Evolutionary conservation across 2,329 filamentous ascomycete genomes (phyloP).

Genomic region (Aspergillus fructus): DNA sequence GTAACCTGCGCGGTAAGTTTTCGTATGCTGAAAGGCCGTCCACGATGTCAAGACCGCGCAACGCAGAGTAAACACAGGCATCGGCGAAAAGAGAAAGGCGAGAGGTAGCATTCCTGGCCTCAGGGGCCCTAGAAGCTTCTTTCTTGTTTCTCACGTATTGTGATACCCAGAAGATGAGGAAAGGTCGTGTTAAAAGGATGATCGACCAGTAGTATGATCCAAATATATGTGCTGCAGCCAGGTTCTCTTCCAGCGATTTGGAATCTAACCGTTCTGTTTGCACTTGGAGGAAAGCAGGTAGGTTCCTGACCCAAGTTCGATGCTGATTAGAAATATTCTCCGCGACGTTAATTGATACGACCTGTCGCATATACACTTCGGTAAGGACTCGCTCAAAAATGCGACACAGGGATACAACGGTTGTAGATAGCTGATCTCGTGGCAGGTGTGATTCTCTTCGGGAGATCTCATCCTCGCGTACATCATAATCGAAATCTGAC

Average conservation of each 20-base stretch:
- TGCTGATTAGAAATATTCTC: conserved; percentile 45
- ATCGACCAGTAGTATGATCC: conserved; percentile 56
- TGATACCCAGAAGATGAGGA: conserved; percentile 53
- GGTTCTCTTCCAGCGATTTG: conserved; percentile 33
- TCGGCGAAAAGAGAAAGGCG: conserved; percentile 36
- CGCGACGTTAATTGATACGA: conserved; percentile 43
- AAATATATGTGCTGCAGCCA: conserved; percentile 52
- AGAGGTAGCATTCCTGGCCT: conserved; percentile 27
- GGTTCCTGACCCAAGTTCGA: conserved; percentile 41
- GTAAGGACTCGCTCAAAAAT: conserved; percentile 45
- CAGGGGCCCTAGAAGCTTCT: conserved; percentile 19
- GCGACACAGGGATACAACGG: conserved; percentile 46
- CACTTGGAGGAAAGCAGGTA: conserved; percentile 47
- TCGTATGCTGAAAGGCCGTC: conserved; percentile 35
- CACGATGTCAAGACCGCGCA: conserved; percentile 42
- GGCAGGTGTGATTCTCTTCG: conserved; percentile 20
- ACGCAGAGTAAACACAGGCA: conserved; percentile 46
- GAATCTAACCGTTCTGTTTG: conserved; percentile 47
- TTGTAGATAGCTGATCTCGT: conserved; percentile 48
- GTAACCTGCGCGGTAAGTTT: conserved; percentile 43
- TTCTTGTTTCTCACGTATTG: conserved; percentile 34
- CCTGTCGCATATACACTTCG: conserved; percentile 45
- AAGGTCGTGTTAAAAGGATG: conserved; percentile 54
- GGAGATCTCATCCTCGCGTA: conserved; percentile 34
- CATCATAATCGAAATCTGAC: conserved; percentile 50